Conservation (phyloP, 2,329 filamentous ascomycete species). For the Aureobasidium sp. region DNA sequence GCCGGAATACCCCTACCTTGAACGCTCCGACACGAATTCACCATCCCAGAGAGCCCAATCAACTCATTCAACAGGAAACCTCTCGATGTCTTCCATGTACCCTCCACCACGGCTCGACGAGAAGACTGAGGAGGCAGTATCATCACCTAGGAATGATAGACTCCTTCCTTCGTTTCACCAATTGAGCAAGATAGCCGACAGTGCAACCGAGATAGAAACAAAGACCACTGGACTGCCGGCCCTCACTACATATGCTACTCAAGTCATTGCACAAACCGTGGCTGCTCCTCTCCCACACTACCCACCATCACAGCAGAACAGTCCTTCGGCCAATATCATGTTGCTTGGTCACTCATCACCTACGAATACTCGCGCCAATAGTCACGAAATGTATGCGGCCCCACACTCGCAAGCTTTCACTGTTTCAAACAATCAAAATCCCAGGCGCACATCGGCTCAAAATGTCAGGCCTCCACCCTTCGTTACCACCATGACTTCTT, state of each 20-base stretch:
- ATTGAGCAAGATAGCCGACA: constrained; percentile 27
- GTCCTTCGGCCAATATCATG: constrained; percentile 20
- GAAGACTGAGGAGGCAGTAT: constrained; percentile 10
- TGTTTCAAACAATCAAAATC: not conserved
- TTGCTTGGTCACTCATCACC: constrained; percentile 17
- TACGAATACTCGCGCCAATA: constrained; percentile 12
- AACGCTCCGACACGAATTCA: not conserved
- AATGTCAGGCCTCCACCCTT: constrained; percentile 8
- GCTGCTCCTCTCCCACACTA: constrained; percentile 23
- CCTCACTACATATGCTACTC: constrained; percentile 17
- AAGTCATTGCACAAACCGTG: constrained; percentile 26
- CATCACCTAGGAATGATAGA: constrained; percentile 22
- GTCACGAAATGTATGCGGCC: constrained; percentile 12
- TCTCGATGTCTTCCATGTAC: not conserved
- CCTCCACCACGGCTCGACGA: not conserved
- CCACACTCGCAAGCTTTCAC: constrained; percentile 18
- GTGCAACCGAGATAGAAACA: constrained; percentile 21
- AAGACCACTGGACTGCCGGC: constrained; percentile 18
- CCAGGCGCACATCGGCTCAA: not conserved
- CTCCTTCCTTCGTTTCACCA: constrained; percentile 30
- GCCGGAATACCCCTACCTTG: not conserved
- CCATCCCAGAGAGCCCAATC: not conserved
- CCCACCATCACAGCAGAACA: constrained; percentile 23
- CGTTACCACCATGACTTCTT: not conserved
- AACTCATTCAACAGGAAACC: not conserved